Conservation (phyloP, 1,139 yeast genomes). For the Candida pseudoviswanathii region DNA sequence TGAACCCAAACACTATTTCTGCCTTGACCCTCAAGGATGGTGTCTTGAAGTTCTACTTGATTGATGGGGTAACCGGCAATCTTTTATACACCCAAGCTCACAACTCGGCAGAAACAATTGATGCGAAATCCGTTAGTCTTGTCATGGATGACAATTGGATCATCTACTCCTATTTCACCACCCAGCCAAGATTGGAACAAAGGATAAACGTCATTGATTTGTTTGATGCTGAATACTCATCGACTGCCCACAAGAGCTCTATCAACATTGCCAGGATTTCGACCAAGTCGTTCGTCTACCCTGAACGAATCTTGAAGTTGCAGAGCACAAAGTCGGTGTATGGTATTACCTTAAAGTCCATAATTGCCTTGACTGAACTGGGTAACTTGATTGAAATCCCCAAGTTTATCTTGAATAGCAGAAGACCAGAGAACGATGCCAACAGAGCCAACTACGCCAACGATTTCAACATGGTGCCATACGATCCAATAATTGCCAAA, state of each 20-base stretch:
- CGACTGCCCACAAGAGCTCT: conserved; percentile 24
- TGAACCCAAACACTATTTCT: conserved; percentile 69
- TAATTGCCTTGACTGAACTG: conserved; percentile 57
- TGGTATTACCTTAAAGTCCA: conserved; percentile 75
- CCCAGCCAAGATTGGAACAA: conserved; percentile 53
- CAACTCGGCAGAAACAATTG: conserved; percentile 42
- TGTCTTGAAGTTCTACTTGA: conserved; percentile 46
- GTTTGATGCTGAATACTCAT: conserved; percentile 60
- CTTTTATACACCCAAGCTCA: conserved; percentile 52
- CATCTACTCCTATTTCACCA: conserved; percentile 64
- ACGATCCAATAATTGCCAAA: conserved; percentile 61
- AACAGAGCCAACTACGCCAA: conserved; percentile 52
- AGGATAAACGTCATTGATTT: conserved; percentile 75
- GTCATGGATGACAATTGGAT: conserved; percentile 85
- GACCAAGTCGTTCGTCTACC: conserved; percentile 61
- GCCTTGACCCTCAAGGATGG: conserved; percentile 48
- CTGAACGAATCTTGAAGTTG: conserved; percentile 55
- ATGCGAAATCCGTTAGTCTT: conserved; percentile 44
- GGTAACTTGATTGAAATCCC: conserved; percentile 77
- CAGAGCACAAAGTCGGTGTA: conserved; percentile 63
- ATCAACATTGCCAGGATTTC: conserved; percentile 31
- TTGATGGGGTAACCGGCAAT: conserved; percentile 75
- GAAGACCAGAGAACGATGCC: conserved; percentile 59
- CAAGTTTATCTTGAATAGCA: conserved; percentile 60
- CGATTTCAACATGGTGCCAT: conserved; percentile 65